These are phyloP conservation scores for Cutaneotrichosporon dermatis DNA, from an alignment of 1,284 basidiomycete genomes.

Conservation along the genomic window DNA sequence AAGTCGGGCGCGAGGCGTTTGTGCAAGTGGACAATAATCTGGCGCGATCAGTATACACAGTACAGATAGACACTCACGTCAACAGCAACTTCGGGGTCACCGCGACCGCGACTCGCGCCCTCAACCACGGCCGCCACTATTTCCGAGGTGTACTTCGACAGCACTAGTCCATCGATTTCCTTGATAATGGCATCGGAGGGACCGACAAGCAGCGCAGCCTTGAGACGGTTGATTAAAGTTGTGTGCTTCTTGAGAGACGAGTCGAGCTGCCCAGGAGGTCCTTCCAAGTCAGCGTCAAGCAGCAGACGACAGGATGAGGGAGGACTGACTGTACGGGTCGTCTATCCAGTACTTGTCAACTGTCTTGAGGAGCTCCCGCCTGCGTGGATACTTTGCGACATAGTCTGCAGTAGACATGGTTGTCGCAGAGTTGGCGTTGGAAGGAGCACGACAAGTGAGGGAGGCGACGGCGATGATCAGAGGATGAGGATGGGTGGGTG, in stretches of 20 bases:
- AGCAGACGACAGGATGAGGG: too few species aligned
- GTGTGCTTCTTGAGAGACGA: conserved; percentile 92
- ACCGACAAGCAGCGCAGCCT: conserved; percentile 45
- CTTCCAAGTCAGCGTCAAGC: conserved; percentile 22
- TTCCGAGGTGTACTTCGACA: conserved; percentile 96
- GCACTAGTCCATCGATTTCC: conserved; percentile 79
- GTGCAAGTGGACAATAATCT: conserved; percentile 87
- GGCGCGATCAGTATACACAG: conserved; percentile 8
- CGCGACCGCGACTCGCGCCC: conserved; percentile 75
- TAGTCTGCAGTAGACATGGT: conserved; percentile 42
- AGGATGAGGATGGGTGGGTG: not conserved
- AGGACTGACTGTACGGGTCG: conserved; percentile 39
- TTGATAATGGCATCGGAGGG: conserved; percentile 71
- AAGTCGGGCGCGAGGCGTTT: conserved; percentile 76
- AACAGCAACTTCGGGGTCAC: conserved; percentile 83
- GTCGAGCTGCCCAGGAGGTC: conserved; percentile 57
- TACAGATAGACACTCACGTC: conserved; percentile 59
- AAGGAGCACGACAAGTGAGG: not conserved
- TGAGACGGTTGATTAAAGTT: conserved; percentile 82
- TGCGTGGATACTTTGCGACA: conserved; percentile 40
- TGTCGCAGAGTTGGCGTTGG: not conserved
- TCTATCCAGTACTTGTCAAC: conserved; percentile 47
- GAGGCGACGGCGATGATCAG: not conserved
- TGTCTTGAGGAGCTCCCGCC: conserved; percentile 33
- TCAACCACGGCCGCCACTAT: conserved; percentile 81